Evolutionary conservation across 2,329 filamentous ascomycete genomes (phyloP), one percentile per base, ranked within the genome.

Genomic region (Lasiodiplodia sp.): DNA sequence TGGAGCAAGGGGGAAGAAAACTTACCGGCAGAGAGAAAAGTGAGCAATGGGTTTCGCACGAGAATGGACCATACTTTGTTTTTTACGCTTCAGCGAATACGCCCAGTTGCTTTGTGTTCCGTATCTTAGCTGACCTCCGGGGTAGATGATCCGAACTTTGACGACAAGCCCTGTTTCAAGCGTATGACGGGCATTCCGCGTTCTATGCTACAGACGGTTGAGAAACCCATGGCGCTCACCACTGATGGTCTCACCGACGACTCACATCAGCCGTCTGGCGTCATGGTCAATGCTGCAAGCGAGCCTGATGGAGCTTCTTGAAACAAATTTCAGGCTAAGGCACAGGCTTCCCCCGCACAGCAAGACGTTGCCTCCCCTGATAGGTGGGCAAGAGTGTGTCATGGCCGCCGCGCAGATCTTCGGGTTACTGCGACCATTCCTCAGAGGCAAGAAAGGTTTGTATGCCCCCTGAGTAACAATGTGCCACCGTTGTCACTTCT

Each of bases 261-360:
- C 76, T 81, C 87, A 68, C 94, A 96, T 80, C 89, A 93, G 72
- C 91, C 91, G 60, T 91, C 93, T 70, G 93, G 94, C 75, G 91
- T 98, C 77, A 98, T 98, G 95, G 92, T 98, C 74, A 98, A 97
- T 81, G 93, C 94, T 71, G 94, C 97, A 78, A 96, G 96, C 79
- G 94, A 98, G 82, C 93, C 95, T 73, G 96, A 99, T 82, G 95
- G 96, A 83, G 94, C 92, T 73, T 91, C 95, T 53, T 99, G 96
- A 95, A 93, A 97, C 81, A 90, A 97, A 80, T 97, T 95, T 83
- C 94, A 98, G 82, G 94, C 94, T 78, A 97, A 97, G 83, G 89
- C 92, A 70, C 96, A 96, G 81, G 92, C 91, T 70, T 91, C 93
- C 68, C 92, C 93, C 56, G 91, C 93, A 51, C 91, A 93, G 68